phyloP scores from a whole-genome alignment of 2,329 filamentous ascomycete species.

The Ustulina deusta region DNA sequence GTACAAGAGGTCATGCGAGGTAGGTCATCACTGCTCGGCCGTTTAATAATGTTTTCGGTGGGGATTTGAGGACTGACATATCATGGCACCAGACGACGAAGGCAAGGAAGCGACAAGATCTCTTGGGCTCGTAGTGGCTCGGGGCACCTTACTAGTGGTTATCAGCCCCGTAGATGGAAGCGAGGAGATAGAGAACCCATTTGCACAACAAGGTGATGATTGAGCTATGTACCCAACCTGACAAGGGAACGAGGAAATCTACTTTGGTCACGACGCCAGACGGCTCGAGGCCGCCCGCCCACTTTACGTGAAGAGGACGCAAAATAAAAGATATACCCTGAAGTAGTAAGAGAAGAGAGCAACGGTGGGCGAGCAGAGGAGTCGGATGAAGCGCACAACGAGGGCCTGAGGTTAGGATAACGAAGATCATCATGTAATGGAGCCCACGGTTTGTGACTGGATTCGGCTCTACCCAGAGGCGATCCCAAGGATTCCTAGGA shows the following conservation, averaged over 20 bases:
- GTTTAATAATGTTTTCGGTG: not conserved
- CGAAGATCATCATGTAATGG: conserved; percentile 1
- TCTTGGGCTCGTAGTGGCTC: conserved; percentile 87
- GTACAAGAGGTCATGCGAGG: conserved; percentile 91
- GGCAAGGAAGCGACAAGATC: conserved; percentile 86
- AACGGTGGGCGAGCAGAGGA: not conserved
- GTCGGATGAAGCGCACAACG: not conserved
- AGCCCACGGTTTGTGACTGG: conserved; percentile 4
- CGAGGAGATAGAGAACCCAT: conserved; percentile 96
- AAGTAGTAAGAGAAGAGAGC: conserved; percentile 12
- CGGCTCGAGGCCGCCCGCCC: not conserved
- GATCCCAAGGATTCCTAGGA: not conserved
- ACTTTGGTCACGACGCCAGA: not conserved
- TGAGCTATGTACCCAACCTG: conserved; percentile 47
- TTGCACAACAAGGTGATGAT: conserved; percentile 78
- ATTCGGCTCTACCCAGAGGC: not conserved
- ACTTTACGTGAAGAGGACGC: conserved; percentile 1
- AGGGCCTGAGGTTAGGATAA: not conserved
- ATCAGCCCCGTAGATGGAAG: conserved; percentile 94
- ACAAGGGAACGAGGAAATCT: conserved; percentile 12
- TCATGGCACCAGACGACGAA: conserved; percentile 78
- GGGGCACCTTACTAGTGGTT: conserved; percentile 91
- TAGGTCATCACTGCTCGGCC: conserved; percentile 56
- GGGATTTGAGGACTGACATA: conserved; percentile 19
- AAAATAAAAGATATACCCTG: conserved; percentile 8